Evolutionary conservation across 768 basidiomycete species (phyloP), one percentile per base, ranked within the genome.

Genomic region (Suillus brevipes): DNA sequence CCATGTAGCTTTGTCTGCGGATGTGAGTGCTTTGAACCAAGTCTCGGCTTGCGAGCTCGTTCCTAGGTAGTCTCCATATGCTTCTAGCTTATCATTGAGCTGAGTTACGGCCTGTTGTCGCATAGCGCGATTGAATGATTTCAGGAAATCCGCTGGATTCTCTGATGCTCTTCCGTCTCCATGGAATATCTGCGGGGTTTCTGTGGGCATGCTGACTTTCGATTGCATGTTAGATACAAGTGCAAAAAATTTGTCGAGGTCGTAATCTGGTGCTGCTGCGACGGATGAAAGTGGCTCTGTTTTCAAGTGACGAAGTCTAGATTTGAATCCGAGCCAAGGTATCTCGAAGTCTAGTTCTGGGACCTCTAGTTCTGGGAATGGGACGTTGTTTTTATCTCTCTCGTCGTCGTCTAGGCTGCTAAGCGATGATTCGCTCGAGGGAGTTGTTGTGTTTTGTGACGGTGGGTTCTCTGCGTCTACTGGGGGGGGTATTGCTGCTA

Each of bases 241-340:
- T 23, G 3, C 12, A 3, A 47, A 47, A n/a, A 47, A 47, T 23
- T n/a, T 5, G 0, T n/a, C n/a, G 9, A 45, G 9, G 0, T n/a
- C 1, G 20, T 45, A 45, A 2, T 45, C 42, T 8, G 42, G 42
- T 43, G n/a, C 45, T n/a, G 45, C 10, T 0, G 34, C 34, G 1
- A 36, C 8, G 7, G 34, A 36, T 36, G 8, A 36, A 8, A 36
- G 7, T 4, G n/a, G 45, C 5, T n/a, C 45, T n/a, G 4, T 47
- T 5, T 47, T 47, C 4, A 1, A 1, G 9, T n/a, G 10, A 9
- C 10, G 4, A 0, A 0, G 45, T 10, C 1, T 4, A 10, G 45
- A 4, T 10, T 25, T 0, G 12, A 4, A 9, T 3, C 4, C 2
- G 4, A n/a, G 20, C 6, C 2, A 5, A 0, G 13, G 49, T 14